Evolutionary conservation across 345 rosid genomes (phyloP).

Genomic region (Cardamine occulta): DNA sequence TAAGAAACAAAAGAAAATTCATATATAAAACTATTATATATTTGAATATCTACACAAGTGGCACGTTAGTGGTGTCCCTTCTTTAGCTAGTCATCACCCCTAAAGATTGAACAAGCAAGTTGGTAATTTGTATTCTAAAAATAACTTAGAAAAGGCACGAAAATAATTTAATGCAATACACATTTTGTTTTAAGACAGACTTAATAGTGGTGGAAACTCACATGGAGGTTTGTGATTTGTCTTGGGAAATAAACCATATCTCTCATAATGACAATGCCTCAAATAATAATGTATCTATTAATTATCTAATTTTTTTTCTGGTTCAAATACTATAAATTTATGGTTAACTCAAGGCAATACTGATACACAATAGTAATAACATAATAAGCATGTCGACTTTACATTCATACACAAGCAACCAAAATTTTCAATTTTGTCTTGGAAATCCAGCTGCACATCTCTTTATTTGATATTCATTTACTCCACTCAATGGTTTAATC

Average conservation of each 20-base stretch:
- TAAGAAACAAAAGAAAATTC: background rate
- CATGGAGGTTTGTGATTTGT: constrained; percentile 47
- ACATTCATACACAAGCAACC: constrained; percentile 46
- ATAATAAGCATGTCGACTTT: constrained; percentile 41
- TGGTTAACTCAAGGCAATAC: constrained; percentile 30
- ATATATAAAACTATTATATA: background rate
- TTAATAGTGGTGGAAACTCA: constrained; percentile 46
- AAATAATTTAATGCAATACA: constrained; percentile 34
- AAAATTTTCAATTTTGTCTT: constrained; percentile 38
- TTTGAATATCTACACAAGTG: constrained; percentile 37
- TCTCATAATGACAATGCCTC: constrained; percentile 41
- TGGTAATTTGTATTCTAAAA: constrained; percentile 33
- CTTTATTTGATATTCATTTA: constrained; percentile 27
- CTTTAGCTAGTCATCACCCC: constrained; percentile 42
- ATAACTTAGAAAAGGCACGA: constrained; percentile 29
- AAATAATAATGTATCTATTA: constrained; percentile 8
- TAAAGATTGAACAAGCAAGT: constrained; percentile 41
- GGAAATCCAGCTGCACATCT: constrained; percentile 36
- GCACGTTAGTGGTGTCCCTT: constrained; percentile 47
- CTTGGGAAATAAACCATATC: constrained; percentile 47
- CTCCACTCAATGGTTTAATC: constrained; percentile 15
- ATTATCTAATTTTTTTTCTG: constrained; percentile 6
- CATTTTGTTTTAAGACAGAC: constrained; percentile 27
- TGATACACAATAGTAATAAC: constrained; percentile 24
- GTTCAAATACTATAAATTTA: background rate